Evolutionary conservation across 2,329 filamentous ascomycete species (phyloP).

Genomic region (Ilyonectria robusta): DNA sequence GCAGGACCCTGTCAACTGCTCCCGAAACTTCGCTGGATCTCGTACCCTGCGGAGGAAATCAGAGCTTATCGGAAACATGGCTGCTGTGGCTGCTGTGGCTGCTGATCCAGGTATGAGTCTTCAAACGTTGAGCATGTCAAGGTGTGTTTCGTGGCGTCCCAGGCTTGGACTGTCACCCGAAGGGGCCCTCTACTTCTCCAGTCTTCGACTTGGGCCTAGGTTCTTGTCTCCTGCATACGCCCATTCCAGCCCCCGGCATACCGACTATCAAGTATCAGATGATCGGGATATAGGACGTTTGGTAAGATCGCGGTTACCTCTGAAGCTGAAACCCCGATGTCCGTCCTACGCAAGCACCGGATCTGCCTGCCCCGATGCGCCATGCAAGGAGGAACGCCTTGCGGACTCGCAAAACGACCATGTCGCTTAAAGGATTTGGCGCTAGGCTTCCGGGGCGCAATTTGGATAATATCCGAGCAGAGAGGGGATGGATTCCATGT

Average conservation of each 20-base stretch:
- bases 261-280: constrained; percentile 5
- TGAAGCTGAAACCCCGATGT: background rate
- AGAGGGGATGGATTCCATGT: constrained; percentile 1
- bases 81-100: constrained; percentile 2
- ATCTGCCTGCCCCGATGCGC: background rate
- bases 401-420: background rate
- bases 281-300: constrained; percentile 2
- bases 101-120: background rate
- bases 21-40: constrained; percentile 16
- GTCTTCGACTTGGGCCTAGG: background rate
- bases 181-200: background rate
- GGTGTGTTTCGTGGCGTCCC: background rate
- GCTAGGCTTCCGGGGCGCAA: background rate
- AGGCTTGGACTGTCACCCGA: background rate
- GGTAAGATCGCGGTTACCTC: constrained; percentile 11
- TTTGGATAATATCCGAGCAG: background rate
- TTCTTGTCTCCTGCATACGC: background rate
- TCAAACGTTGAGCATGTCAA: background rate
- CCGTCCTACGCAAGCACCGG: background rate
- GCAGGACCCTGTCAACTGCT: constrained; percentile 22
- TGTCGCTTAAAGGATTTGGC: background rate
- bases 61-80: background rate
- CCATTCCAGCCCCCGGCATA: background rate
- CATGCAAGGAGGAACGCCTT: background rate
- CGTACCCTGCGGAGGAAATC: background rate